These are phyloP conservation scores for Lolium perenne DNA, from an alignment of 176 grass and related monocot genomes.

Conservation along the genomic window DNA sequence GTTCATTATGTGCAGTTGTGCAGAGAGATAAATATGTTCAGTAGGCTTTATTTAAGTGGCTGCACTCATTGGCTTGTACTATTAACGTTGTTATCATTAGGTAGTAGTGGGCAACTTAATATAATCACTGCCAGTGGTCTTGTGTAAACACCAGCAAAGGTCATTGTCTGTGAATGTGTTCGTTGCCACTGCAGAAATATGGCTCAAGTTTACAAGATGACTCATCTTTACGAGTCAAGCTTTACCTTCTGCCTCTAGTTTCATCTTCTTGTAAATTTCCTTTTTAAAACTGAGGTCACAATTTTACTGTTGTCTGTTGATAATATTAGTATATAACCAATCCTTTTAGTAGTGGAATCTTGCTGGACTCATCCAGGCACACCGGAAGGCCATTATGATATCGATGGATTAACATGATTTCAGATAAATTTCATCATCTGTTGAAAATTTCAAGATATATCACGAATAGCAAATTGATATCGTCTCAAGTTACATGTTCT, in stretches of 20 bases:
- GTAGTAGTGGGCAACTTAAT: conserved; percentile 12
- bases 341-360: conserved; percentile 8
- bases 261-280: neutral
- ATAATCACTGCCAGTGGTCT: neutral
- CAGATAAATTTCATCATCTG: neutral
- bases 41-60: neutral
- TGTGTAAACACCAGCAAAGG: neutral
- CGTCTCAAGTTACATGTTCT: conserved; percentile 1
- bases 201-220: conserved; percentile 4
- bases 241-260: neutral
- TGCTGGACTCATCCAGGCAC: neutral
- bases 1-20: neutral
- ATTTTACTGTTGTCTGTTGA: neutral
- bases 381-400: neutral
- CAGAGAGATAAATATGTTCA: neutral
- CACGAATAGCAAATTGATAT: neutral
- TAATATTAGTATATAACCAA: neutral
- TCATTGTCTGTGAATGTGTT: conserved; percentile 20
- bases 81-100: conserved; percentile 6
- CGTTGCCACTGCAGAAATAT: conserved; percentile 12
- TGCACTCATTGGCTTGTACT: neutral
- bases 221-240: conserved; percentile 1
- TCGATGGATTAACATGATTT: neutral
- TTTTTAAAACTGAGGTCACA: neutral
- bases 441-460: conserved; percentile 24